These are phyloP conservation scores for Mucor lusitanicus DNA, from an alignment of 371 early-diverging fungal species.

Conservation along the genomic window DNA sequence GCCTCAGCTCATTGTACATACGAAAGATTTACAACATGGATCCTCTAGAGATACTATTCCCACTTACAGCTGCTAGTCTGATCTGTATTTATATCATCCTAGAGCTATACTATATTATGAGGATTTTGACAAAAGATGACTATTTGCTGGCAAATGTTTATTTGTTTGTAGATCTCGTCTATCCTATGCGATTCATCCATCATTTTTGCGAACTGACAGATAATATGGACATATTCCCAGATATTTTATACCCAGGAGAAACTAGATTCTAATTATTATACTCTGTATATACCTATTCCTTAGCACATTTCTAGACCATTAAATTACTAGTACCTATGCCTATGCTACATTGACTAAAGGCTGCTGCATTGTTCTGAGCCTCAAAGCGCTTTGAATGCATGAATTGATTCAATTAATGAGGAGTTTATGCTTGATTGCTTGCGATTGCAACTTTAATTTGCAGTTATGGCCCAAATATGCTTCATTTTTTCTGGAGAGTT, in stretches of 20 bases:
- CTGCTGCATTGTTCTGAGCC: not conserved
- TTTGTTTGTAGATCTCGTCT: slow-evolving; percentile 45
- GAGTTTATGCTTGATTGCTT: too few species aligned
- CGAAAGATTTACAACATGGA: slow-evolving; percentile 25
- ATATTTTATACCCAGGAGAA: slow-evolving; percentile 27
- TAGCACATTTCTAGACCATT: not conserved
- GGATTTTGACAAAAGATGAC: slow-evolving; percentile 39
- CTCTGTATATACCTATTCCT: not conserved
- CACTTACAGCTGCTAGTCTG: slow-evolving; percentile 30
- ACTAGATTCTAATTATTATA: not conserved
- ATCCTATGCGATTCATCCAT: slow-evolving; percentile 53
- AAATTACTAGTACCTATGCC: not conserved
- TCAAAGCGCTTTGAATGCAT: too few species aligned
- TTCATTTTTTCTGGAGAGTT: too few species aligned
- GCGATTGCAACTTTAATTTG: too few species aligned
- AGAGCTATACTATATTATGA: slow-evolving; percentile 47
- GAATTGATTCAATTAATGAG: too few species aligned
- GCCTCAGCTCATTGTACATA: slow-evolving; percentile 17
- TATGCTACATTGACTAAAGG: not conserved
- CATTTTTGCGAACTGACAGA: slow-evolving; percentile 52
- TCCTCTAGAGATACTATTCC: slow-evolving; percentile 34
- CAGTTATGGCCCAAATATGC: too few species aligned
- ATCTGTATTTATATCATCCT: slow-evolving; percentile 39
- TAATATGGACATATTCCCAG: slow-evolving; percentile 30
- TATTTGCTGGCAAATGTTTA: slow-evolving; percentile 45